phyloP scores from a whole-genome alignment of 1,284 basidiomycete species.

The Irpex rosettiformis region DNA sequence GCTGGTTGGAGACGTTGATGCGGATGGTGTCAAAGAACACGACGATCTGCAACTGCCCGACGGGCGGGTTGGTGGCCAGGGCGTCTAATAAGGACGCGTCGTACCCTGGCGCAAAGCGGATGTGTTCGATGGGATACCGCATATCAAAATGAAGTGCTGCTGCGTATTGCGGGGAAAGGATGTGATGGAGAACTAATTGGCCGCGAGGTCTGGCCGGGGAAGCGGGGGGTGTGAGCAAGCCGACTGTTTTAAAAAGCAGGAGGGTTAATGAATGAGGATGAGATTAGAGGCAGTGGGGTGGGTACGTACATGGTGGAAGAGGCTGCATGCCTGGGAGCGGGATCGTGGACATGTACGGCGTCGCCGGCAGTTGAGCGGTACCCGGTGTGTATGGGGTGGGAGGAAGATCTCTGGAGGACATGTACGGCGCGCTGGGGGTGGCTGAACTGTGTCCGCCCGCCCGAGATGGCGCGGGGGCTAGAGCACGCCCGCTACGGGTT shows the following conservation, averaged over 20 bases:
- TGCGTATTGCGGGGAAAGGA: slow-evolving; percentile 16
- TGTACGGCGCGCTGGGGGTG: slow-evolving; percentile 17
- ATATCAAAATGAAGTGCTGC: slow-evolving; percentile 10
- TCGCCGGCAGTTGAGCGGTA: slow-evolving; percentile 1
- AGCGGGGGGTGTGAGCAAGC: slow-evolving; percentile 25
- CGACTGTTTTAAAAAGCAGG: slow-evolving; percentile 19
- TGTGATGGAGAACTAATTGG: slow-evolving; percentile 13
- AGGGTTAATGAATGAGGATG: not conserved
- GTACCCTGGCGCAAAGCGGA: not conserved
- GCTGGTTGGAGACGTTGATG: slow-evolving; percentile 12
- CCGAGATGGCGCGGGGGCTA: slow-evolving; percentile 7
- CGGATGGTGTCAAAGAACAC: slow-evolving; percentile 13
- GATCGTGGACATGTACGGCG: slow-evolving; percentile 8
- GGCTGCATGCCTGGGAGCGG: not conserved
- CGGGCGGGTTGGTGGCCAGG: slow-evolving; percentile 14
- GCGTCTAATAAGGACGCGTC: not conserved
- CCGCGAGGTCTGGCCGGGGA: slow-evolving; percentile 18
- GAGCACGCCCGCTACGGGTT: slow-evolving; percentile 1
- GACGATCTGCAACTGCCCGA: not conserved
- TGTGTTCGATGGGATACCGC: not conserved
- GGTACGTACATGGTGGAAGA: not conserved
- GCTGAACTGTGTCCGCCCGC: slow-evolving; percentile 3
- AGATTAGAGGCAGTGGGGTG: not conserved
- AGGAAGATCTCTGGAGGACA: slow-evolving; percentile 12
- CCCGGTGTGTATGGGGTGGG: slow-evolving; percentile 12